Base-by-base conservation (phyloP, 2,329 filamentous ascomycete genomes). In the Colletotrichum lupini region DNA sequence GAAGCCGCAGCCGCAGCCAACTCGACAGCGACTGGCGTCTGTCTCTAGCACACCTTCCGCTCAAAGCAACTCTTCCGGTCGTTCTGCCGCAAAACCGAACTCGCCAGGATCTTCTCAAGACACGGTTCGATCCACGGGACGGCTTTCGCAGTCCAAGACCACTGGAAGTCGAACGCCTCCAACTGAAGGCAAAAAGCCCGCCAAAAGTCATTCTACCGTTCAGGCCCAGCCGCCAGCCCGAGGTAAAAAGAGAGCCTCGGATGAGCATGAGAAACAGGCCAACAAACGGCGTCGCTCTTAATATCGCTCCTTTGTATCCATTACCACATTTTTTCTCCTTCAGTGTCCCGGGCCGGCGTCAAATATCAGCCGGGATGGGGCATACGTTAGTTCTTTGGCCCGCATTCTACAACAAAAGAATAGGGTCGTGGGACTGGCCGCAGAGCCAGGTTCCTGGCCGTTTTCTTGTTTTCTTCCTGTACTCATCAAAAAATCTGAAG, bases 401-500 rank as follows among this genome's bases (percentile, higher is more conserved):
- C 49, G 58, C 37, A 57, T 16, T 42, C 46, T 49, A 52, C 11
- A 52, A 28, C 67, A 11, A 68, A 49, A 56, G 30, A 12, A 35
- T 6, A 52, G 56, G 60, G 60, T 55, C 37, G n/a, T 12, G 11
- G 42, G 57, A 37, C 42, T 62, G 59, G 52, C 37, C 30, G 22
- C 30, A 14, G 46, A 52, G 70, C 28, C 67, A 12, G 60, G 28
- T 52, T 30, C 66, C 53, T 46, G 30, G 63, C 30, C 37, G 12
- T 19, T 35, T n/a, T n/a, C 49, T 49, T 42, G n/a, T 49, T 52
- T 35, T 35, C 58, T 65, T 26, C 22, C 55, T 72, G 60, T 73
- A 73, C 64, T 58, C 69, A 68, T 56, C 19, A 71, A 60, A 60
- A 60, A 67, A 59, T 59, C 58, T 55, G 37, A 42, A 49, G 42